Conservation (phyloP, 371 early-diverging fungal species). For the Actinomucor elegans region DNA sequence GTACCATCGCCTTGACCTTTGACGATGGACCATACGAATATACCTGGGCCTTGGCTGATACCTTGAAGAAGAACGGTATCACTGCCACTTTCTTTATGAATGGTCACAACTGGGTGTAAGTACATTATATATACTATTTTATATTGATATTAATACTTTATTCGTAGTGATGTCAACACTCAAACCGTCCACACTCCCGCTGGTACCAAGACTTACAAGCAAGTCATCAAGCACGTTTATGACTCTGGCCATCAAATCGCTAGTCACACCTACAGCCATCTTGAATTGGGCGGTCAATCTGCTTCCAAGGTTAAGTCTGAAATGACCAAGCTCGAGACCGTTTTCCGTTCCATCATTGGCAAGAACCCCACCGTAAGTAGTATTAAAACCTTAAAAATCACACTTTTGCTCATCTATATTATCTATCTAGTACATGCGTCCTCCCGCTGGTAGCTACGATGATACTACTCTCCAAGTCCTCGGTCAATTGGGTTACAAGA, state of each 20-base stretch:
- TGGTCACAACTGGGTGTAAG: constrained; percentile 46
- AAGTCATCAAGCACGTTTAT: constrained; percentile 39
- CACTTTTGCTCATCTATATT: too few relatives aligned
- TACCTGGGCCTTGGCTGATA: constrained; percentile 49
- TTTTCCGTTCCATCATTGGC: constrained; percentile 23
- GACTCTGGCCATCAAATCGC: constrained; percentile 46
- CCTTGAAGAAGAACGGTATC: constrained; percentile 35
- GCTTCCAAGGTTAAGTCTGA: constrained; percentile 16
- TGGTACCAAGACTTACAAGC: constrained; percentile 27
- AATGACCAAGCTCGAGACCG: constrained; percentile 22
- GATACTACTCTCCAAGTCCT: constrained; percentile 16
- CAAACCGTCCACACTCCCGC: constrained; percentile 24
- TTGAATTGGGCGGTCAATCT: constrained; percentile 24
- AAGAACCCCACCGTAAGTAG: constrained; percentile 24
- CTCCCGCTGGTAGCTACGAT: constrained; percentile 25
- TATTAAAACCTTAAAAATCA: too few relatives aligned
- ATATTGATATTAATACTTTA: neutral
- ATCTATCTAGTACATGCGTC: constrained; percentile 35
- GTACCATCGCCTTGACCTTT: constrained; percentile 47
- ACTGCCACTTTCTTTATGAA: constrained; percentile 71
- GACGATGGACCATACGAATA: constrained; percentile 64
- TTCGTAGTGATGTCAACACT: constrained; percentile 19
- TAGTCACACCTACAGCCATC: constrained; percentile 50
- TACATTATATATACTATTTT: neutral
- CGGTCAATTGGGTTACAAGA: constrained; percentile 21